Evolutionary conservation across 2,329 filamentous ascomycete species (phyloP).

Genomic region (Fusarium camptoceras): DNA sequence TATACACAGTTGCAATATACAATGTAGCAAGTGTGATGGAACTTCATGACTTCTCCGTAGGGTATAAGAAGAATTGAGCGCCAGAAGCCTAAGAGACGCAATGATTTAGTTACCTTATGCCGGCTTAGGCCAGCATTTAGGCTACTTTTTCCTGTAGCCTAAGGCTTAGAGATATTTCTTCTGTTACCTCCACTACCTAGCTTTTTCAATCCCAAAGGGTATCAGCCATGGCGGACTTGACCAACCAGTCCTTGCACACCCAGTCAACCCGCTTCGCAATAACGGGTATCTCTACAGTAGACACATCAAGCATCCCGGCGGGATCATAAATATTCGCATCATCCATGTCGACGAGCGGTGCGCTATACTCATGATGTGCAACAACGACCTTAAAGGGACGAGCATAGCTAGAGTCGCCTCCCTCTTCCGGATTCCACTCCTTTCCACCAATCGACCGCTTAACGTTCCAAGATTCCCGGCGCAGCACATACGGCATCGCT

Average conservation of each 20-base stretch:
- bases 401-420: conserved; percentile 29
- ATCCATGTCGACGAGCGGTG: conserved; percentile 3
- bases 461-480: conserved; percentile 26
- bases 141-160: too few relatives aligned
- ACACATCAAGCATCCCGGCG: conserved; percentile 2
- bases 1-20: neutral
- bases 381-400: conserved; percentile 27
- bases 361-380: conserved; percentile 30
- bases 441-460: conserved; percentile 17
- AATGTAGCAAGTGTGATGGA: neutral
- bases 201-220: conserved; percentile 12
- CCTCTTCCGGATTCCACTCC: conserved; percentile 21
- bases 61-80: neutral
- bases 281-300: conserved; percentile 14
- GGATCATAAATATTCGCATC: conserved; percentile 14
- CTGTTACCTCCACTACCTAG: too few relatives aligned
- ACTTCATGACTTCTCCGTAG: too few relatives aligned
- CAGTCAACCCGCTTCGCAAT: conserved; percentile 15
- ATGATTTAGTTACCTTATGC: too few relatives aligned
- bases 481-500: conserved; percentile 17
- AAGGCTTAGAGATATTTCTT: too few relatives aligned
- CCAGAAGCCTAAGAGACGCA: too few relatives aligned
- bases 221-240: conserved; percentile 19
- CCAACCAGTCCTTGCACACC: conserved; percentile 32
- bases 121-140: too few relatives aligned